These are phyloP conservation scores for Chytriomyces sp. DNA, from an alignment of 192 early-diverging fungal species.

Conservation along the genomic window DNA sequence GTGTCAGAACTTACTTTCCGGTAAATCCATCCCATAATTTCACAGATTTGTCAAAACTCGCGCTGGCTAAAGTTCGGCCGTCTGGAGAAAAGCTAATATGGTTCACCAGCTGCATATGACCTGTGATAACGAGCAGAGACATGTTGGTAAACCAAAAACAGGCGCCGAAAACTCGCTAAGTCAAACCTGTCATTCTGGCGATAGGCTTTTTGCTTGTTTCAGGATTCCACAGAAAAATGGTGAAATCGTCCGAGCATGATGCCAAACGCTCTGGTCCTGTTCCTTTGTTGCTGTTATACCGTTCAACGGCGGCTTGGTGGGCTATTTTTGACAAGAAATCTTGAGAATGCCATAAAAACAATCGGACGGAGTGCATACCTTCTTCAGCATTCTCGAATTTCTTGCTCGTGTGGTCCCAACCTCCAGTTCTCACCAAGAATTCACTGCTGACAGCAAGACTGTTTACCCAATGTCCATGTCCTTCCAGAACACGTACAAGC, in stretches of 20 bases:
- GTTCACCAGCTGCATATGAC: constrained; percentile 96
- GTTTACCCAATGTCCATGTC: constrained; percentile 99
- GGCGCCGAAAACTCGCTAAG: neutral
- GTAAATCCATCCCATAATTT: constrained; percentile 94
- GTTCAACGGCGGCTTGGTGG: constrained; percentile 70
- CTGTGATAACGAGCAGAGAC: constrained; percentile 43
- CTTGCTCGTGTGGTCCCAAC: constrained; percentile 83
- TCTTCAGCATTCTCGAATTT: constrained; percentile 65
- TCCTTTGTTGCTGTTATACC: constrained; percentile 77
- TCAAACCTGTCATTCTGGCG: constrained; percentile 29
- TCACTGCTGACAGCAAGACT: constrained; percentile 91
- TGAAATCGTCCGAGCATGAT: constrained; percentile 96
- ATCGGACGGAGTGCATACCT: constrained; percentile 22
- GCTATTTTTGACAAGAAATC: constrained; percentile 45
- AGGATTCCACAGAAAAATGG: constrained; percentile 96
- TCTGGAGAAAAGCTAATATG: constrained; percentile 94
- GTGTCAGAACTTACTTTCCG: constrained; percentile 66
- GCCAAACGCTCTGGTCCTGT: constrained; percentile 79
- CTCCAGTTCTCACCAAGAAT: constrained; percentile 86
- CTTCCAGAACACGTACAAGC: constrained; percentile 80
- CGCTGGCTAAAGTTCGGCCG: constrained; percentile 85
- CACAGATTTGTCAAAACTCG: constrained; percentile 95
- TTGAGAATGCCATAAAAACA: neutral
- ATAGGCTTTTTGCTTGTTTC: constrained; percentile 73
- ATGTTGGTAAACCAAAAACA: neutral